Percentiles rank a stretch among this genome's conserved stretches.
Evolutionary conservation across 2,329 filamentous ascomycete genomes (phyloP).

Genomic region (Tolypocladium pustulatum): DNA sequence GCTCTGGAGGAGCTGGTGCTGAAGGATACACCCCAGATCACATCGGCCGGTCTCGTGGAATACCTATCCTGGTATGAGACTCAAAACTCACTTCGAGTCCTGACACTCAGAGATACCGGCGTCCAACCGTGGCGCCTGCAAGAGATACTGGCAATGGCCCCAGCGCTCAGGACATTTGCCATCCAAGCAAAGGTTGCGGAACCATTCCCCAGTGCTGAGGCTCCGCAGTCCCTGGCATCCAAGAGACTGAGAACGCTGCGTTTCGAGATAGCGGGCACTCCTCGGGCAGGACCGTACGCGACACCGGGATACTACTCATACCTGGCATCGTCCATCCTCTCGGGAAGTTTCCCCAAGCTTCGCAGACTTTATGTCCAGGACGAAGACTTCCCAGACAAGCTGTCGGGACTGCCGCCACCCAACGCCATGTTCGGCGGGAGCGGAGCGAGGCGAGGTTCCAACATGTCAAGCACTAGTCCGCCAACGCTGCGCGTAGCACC

Average conservation of each 20-base stretch:
- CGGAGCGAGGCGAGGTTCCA: conserved; percentile 22
- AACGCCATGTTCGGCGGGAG: conserved; percentile 21
- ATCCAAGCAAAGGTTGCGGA: conserved; percentile 40
- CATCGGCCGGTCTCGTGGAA: conserved; percentile 55
- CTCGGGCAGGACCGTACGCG: conserved; percentile 46
- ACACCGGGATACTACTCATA: conserved; percentile 70
- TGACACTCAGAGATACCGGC: conserved; percentile 64
- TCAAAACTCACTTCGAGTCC: conserved; percentile 49
- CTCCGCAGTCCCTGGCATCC: conserved; percentile 54
- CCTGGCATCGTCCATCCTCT: conserved; percentile 71
- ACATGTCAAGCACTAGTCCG: conserved; percentile 10
- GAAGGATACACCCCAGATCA: conserved; percentile 61
- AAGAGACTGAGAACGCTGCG: conserved; percentile 61
- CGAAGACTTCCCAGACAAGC: conserved; percentile 67
- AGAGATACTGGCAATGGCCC: conserved; percentile 46
- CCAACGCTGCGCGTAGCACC: conserved; percentile 7
- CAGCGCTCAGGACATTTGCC: conserved; percentile 45
- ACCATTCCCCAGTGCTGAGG: conserved; percentile 36
- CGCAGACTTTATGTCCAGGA: conserved; percentile 78
- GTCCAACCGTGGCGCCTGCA: conserved; percentile 54
- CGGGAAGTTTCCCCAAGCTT: conserved; percentile 63
- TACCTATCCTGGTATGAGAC: conserved; percentile 56
- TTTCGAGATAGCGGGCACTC: conserved; percentile 65
- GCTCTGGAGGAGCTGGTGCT: conserved; percentile 64
- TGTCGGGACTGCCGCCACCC: conserved; percentile 63